Base-by-base conservation (phyloP, 768 basidiomycete species). In the Tulasnella sp. region DNA sequence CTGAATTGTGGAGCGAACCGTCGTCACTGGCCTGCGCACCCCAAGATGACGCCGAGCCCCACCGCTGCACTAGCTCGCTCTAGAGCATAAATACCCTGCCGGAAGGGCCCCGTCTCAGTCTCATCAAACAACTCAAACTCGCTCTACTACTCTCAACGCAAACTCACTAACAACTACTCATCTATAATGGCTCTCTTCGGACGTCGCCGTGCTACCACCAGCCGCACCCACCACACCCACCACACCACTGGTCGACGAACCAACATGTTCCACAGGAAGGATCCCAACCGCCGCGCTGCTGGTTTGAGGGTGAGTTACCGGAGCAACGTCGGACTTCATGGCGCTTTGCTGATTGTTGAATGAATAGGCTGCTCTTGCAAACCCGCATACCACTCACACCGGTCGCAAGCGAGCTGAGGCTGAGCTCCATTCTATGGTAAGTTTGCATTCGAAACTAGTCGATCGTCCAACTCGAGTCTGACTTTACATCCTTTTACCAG, bases 321-420 rank as follows among this genome's bases (percentile, higher is more conserved):
- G 14, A n/a, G n/a, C 9, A 29, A 59, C 2, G 4, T 1, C 4
- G 7, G 52, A 59, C 22, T 29, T 59, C 2, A 22, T 52, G 26
- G 9, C 52, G 26, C 14, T 3, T 5, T 29, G 52, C 52, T 59
- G 52, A 59, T 26, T 62, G 5, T 1, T 5, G 5, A 7, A 1
- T 65, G 35, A 69, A 41, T 63, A 83, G 78, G 83, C 84, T 39
- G 83, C 85, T 2, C 78, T 86, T 5, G 72, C 82, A n/a, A 87
- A 85, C 75, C 84, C 86, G 1, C 83, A 84, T 66, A 86, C 85
- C 7, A 84, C 83, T 4, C 80, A 76, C 11, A 62, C 76, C n/a
- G 83, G 84, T 3, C 80, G 84, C 14, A 81, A 80, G 75, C 81
- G 82, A 72, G 85, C 84, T 4, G 84, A 84, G 76, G 79, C 78